Percentiles rank a stretch among this genome's conserved stretches.
These are phyloP conservation scores for Pyrenochaeta sp. DNA, from an alignment of 2,329 filamentous ascomycete genomes.

Conservation along the genomic window DNA sequence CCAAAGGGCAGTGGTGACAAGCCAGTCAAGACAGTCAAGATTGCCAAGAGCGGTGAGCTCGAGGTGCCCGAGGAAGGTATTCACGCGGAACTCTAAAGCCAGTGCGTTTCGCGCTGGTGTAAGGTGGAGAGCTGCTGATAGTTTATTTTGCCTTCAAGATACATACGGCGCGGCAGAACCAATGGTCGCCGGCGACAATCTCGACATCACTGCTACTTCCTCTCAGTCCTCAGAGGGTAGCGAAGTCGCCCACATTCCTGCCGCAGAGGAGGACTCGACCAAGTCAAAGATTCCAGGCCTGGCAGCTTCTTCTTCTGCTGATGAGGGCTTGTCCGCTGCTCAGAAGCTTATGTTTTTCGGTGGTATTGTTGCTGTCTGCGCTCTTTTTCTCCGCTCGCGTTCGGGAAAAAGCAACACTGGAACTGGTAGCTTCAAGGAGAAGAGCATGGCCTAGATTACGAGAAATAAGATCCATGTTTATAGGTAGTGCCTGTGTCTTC, in stretches of 20 bases:
- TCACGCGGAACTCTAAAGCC: slow-evolving; percentile 84
- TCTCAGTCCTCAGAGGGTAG: slow-evolving; percentile 1
- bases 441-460: slow-evolving; percentile 50
- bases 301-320: slow-evolving; percentile 22
- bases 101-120: slow-evolving; percentile 31
- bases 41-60: slow-evolving; percentile 84
- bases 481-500: neutral
- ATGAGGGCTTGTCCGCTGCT: slow-evolving; percentile 52
- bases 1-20: slow-evolving; percentile 73
- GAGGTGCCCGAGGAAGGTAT: slow-evolving; percentile 90
- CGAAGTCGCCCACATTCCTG: slow-evolving; percentile 37
- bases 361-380: slow-evolving; percentile 54
- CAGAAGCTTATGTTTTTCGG: slow-evolving; percentile 57
- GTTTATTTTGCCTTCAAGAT: slow-evolving; percentile 52
- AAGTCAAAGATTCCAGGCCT: slow-evolving; percentile 28
- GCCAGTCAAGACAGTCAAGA: slow-evolving; percentile 74
- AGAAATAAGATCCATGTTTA: slow-evolving; percentile 12
- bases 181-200: slow-evolving; percentile 51
- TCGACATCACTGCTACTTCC: slow-evolving; percentile 49
- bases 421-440: slow-evolving; percentile 42
- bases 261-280: slow-evolving; percentile 29
- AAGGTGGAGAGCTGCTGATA: slow-evolving; percentile 54
- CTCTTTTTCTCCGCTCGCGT: slow-evolving; percentile 51
- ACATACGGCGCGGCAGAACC: slow-evolving; percentile 54
- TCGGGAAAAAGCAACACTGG: slow-evolving; percentile 24